These are phyloP conservation scores for Hymenoscyphus repandus DNA, from an alignment of 2,329 filamentous ascomycete genomes.

Conservation along the genomic window DNA sequence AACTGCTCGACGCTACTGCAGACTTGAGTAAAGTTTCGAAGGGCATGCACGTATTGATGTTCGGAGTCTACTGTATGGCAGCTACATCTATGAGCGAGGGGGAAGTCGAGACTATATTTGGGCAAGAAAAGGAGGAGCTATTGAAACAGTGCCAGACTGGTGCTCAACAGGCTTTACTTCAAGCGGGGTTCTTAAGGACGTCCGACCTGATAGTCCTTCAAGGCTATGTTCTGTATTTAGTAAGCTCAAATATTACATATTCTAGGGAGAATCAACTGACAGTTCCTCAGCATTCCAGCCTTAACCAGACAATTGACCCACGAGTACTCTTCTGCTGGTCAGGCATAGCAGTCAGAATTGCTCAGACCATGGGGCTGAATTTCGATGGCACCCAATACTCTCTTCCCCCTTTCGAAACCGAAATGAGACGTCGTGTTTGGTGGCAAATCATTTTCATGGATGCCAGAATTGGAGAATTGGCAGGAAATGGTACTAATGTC, in stretches of 20 bases:
- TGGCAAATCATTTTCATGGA: conserved; percentile 60
- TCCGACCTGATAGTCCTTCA: conserved; percentile 62
- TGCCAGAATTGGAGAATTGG: conserved; percentile 47
- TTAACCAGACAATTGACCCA: conserved; percentile 35
- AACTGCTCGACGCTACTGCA: conserved; percentile 56
- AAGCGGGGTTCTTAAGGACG: conserved; percentile 59
- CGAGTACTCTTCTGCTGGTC: conserved; percentile 44
- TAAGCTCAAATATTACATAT: conserved; percentile 35
- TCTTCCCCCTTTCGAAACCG: conserved; percentile 45
- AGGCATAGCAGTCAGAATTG: conserved; percentile 43
- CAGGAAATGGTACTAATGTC: conserved; percentile 43
- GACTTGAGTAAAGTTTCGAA: conserved; percentile 40
- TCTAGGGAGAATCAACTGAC: conserved; percentile 7
- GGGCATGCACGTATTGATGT: conserved; percentile 62
- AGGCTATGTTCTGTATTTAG: conserved; percentile 62
- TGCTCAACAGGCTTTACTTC: conserved; percentile 59
- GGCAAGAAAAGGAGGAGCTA: conserved; percentile 46
- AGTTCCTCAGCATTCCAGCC: conserved; percentile 20
- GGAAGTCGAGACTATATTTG: conserved; percentile 47
- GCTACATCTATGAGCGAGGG: conserved; percentile 52
- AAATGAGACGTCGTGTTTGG: conserved; percentile 57
- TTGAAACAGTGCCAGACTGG: conserved; percentile 50
- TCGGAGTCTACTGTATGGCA: conserved; percentile 57
- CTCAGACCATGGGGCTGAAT: conserved; percentile 44
- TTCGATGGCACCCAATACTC: conserved; percentile 33